phyloP scores from a whole-genome alignment of 345 rosid genomes.

The Arabidopsis thaliana region DNA sequence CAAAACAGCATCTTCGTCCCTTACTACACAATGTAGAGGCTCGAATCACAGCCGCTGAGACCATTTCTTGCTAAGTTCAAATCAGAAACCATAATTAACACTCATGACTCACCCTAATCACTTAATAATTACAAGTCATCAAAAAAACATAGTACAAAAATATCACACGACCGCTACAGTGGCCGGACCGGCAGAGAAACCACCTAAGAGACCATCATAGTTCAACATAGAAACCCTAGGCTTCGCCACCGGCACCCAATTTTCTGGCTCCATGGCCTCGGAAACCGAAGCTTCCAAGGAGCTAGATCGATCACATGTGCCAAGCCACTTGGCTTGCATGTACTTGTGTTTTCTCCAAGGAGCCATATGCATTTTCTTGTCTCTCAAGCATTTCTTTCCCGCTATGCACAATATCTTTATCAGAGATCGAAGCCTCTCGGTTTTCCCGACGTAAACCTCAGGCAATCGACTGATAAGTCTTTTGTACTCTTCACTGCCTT shows the following conservation, averaged over 20 bases:
- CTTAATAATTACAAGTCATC: constrained; percentile 26
- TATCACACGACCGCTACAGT: constrained; percentile 59
- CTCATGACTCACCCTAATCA: constrained; percentile 12
- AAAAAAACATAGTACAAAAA: neutral
- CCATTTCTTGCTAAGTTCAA: neutral
- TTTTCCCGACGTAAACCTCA: constrained; percentile 74
- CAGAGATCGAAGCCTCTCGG: constrained; percentile 67
- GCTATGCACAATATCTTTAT: constrained; percentile 76
- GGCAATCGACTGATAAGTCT: constrained; percentile 55
- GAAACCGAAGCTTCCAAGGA: constrained; percentile 38
- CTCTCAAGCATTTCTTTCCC: constrained; percentile 74
- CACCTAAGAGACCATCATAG: constrained; percentile 50
- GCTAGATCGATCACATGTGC: constrained; percentile 52
- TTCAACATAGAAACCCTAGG: constrained; percentile 79
- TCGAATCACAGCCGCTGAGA: neutral
- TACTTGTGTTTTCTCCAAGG: constrained; percentile 94
- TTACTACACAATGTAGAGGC: neutral
- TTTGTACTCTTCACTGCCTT: constrained; percentile 71
- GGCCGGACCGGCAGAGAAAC: constrained; percentile 43
- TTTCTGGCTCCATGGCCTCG: constrained; percentile 41
- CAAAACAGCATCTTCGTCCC: neutral
- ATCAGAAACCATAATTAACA: constrained; percentile 13
- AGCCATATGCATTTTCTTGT: constrained; percentile 83
- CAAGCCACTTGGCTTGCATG: constrained; percentile 91
- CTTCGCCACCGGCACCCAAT: constrained; percentile 47